Base-by-base conservation (phyloP, 2,329 filamentous ascomycete genomes). In the Fusarium coicis region DNA sequence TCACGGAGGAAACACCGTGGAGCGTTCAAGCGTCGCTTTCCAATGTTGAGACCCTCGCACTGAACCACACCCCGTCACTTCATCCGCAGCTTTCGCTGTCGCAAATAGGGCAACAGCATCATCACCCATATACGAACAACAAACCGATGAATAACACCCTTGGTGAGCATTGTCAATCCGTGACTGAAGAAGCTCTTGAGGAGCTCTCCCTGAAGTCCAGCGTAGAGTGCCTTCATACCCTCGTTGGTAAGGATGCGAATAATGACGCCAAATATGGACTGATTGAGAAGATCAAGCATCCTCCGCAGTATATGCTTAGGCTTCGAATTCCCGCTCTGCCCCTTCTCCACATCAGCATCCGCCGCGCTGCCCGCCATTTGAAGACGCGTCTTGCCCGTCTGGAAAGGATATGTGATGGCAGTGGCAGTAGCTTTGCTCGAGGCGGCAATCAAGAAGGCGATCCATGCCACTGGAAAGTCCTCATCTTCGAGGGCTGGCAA, bases 141-240 rank as follows among this genome's bases (percentile, higher is more conserved):
- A 21, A 91, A 81, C 34, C 88, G 86, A 79, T 97, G 93, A 14
- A 96, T 88, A 10, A 89, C 84, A 63, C 96, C 93, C 82, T 97
- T 97, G 66, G 93, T 90, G 60, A 96, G 84, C 93, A 97, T 97
- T 2, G 94, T 96, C 57, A 95, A 88, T 1, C 95, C 95, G 77
- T 97, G 94, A 28, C 90, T 91, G 77, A 97, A 91, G 83, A 97
- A 97, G 0, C 93, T 93, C 77, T 95, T 95, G 14, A 95, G 81
- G 7, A 97, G 86, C 81, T 97, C 93, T 9, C 91, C 93, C 19
- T 87, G 87, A 1, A 97, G 84, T 10, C 94, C 95, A 54, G 92
- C 89, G 79, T 97, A 97, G 14, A 97, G 83, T 0, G 91, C 92
- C 8, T 80, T 79, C 0, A 91, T 68, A 2, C 95, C 95, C 77